These are phyloP conservation scores for Thyridium curvatum DNA, from an alignment of 2,329 filamentous ascomycete species.

Conservation along the genomic window DNA sequence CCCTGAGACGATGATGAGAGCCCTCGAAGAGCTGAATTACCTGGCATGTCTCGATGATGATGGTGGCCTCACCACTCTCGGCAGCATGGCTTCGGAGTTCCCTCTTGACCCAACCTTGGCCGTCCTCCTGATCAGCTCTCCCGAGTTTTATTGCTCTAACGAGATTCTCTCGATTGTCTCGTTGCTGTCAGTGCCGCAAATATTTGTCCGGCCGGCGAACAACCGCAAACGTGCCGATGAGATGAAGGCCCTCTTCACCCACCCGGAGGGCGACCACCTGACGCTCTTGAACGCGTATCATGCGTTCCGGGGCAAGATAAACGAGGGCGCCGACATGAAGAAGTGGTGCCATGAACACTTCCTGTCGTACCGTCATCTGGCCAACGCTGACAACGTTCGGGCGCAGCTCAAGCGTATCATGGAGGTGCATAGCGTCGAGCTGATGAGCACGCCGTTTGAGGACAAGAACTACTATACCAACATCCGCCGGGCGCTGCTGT, in stretches of 20 bases:
- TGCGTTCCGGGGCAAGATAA: conserved; percentile 78
- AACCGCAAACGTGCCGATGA: conserved; percentile 89
- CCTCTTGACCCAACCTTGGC: conserved; percentile 89
- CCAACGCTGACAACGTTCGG: conserved; percentile 91
- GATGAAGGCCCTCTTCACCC: conserved; percentile 92
- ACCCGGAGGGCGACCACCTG: conserved; percentile 89
- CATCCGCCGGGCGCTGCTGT: conserved; percentile 84
- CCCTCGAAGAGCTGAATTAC: conserved; percentile 95
- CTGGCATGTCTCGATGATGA: conserved; percentile 95
- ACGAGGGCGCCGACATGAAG: conserved; percentile 62
- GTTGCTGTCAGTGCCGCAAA: conserved; percentile 86
- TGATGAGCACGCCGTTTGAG: conserved; percentile 83
- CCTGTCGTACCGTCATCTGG: conserved; percentile 79
- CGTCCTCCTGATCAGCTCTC: conserved; percentile 96
- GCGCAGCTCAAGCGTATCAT: conserved; percentile 91
- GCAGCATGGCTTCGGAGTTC: conserved; percentile 86
- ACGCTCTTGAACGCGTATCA: conserved; percentile 98
- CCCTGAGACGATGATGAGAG: conserved; percentile 96
- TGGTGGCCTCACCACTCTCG: conserved; percentile 81
- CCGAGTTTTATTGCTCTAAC: conserved; percentile 98
- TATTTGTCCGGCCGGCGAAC: conserved; percentile 82
- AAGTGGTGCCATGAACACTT: conserved; percentile 98
- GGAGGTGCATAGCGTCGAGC: conserved; percentile 82
- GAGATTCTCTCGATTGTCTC: conserved; percentile 95
- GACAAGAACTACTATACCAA: conserved; percentile 98